A percentile compares a stretch with the other conserved stretches of the same genome.
These are phyloP conservation scores for Metschnikowia reukaufii DNA, from an alignment of 805 yeast species.

Conservation along the genomic window DNA sequence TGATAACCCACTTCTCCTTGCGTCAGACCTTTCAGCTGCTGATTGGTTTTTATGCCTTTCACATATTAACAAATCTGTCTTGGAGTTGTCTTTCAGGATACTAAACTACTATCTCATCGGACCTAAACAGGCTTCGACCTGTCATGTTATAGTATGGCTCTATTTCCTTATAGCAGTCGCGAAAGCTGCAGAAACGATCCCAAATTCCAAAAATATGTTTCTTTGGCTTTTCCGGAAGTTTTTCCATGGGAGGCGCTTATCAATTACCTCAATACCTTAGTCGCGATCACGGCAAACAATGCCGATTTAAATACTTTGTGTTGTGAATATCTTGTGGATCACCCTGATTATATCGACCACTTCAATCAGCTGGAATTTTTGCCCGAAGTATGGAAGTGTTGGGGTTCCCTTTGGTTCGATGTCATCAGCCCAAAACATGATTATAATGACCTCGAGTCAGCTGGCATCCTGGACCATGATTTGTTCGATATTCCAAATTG, in stretches of 20 bases:
- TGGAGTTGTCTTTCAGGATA: slow-evolving; percentile 69
- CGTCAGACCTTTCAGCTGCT: slow-evolving; percentile 33
- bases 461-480: slow-evolving; percentile 55
- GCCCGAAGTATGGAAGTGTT: slow-evolving; percentile 79
- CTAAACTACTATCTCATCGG: slow-evolving; percentile 65
- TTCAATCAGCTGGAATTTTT: slow-evolving; percentile 61
- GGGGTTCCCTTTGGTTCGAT: slow-evolving; percentile 85
- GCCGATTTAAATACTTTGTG: slow-evolving; percentile 25
- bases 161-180: slow-evolving; percentile 69
- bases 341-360: slow-evolving; percentile 45
- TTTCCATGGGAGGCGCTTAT: slow-evolving; percentile 71
- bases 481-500: slow-evolving; percentile 67
- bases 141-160: slow-evolving; percentile 76
- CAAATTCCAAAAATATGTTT: slow-evolving; percentile 48
- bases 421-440: slow-evolving; percentile 53
- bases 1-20: slow-evolving; percentile 34
- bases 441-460: slow-evolving; percentile 45
- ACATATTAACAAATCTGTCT: slow-evolving; percentile 58
- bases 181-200: slow-evolving; percentile 48
- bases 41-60: slow-evolving; percentile 62
- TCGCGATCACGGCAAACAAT: slow-evolving; percentile 35
- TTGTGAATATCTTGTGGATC: slow-evolving; percentile 21
- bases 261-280: slow-evolving; percentile 59
- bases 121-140: slow-evolving; percentile 66
- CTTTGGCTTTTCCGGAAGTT: slow-evolving; percentile 52